These are phyloP conservation scores for Pseudopediastrum boryanum DNA, from an alignment of 139 green algal genomes.

Conservation along the genomic window DNA sequence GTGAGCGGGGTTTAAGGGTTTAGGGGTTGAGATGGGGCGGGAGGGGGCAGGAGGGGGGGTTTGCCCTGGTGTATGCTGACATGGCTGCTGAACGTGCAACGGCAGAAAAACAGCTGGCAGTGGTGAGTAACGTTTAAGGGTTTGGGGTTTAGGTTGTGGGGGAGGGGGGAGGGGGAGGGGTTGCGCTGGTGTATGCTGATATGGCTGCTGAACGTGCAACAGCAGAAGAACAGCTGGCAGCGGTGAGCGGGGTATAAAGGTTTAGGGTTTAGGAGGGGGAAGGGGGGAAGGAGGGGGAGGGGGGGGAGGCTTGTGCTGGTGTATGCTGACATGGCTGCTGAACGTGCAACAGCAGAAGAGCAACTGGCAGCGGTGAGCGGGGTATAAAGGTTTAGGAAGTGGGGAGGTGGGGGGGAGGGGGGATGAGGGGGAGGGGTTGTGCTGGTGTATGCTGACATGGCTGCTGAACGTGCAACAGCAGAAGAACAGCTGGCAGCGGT, in stretches of 20 bases:
- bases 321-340: slow-evolving; percentile 80
- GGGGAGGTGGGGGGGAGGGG: background rate
- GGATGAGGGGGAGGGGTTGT: background rate
- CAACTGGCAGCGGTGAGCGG: slow-evolving; percentile 43
- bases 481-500: slow-evolving; percentile 51
- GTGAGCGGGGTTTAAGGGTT: no score
- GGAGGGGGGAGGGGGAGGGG: background rate
- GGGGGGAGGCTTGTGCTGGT: slow-evolving; percentile 58
- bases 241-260: background rate
- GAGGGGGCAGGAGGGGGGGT: no score
- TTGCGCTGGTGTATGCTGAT: background rate
- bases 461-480: background rate
- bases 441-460: background rate
- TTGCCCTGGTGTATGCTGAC: no score
- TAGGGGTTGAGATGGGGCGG: no score
- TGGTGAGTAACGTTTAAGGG: no score
- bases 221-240: slow-evolving; percentile 13
- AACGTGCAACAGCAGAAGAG: slow-evolving; percentile 50
- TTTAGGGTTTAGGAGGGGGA: no score
- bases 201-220: background rate
- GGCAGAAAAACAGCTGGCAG: no score
- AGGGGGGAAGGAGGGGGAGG: no score
- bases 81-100: no score
- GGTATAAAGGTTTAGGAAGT: background rate
- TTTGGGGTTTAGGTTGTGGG: no score